These are phyloP conservation scores for Chaetomiaceae sp. DNA, from an alignment of 2,329 filamentous ascomycete species.

Conservation along the genomic window DNA sequence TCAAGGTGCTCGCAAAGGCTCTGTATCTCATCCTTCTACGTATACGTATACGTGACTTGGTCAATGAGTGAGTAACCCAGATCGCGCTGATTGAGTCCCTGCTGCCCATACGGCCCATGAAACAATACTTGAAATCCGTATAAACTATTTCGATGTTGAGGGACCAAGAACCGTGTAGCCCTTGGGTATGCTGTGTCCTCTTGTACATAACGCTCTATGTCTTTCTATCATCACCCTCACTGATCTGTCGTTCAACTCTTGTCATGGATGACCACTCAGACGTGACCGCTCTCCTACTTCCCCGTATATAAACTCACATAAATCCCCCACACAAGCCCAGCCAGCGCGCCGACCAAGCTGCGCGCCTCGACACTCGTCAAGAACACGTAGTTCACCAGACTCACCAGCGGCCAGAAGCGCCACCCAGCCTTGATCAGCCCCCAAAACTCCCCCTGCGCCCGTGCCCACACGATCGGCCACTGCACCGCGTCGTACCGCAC, in stretches of 20 bases:
- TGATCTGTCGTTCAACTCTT: neutral
- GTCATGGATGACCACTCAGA: neutral
- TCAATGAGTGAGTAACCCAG: too few relatives aligned
- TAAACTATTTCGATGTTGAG: too few relatives aligned
- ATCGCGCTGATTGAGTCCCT: too few relatives aligned
- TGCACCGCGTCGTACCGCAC: conserved; percentile 42
- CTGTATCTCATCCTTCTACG: too few relatives aligned
- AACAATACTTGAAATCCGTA: too few relatives aligned
- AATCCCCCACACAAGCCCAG: conserved; percentile 64
- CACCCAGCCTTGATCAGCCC: conserved; percentile 62
- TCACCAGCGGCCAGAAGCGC: conserved; percentile 64
- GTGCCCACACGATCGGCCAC: conserved; percentile 38
- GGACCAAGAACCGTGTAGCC: too few relatives aligned
- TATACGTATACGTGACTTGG: too few relatives aligned
- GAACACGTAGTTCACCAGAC: conserved; percentile 58
- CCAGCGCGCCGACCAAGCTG: conserved; percentile 59
- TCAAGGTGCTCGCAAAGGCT: too few relatives aligned
- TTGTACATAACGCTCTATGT: too few relatives aligned
- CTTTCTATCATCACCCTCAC: too few relatives aligned
- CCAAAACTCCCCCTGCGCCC: conserved; percentile 51
- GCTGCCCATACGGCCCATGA: too few relatives aligned
- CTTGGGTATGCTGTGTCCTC: too few relatives aligned
- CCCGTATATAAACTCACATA: conserved; percentile 58
- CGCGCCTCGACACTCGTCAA: conserved; percentile 60
- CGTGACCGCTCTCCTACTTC: conserved; percentile 10